Evolutionary conservation across 2,329 filamentous ascomycete genomes (phyloP).

Genomic region (Pyrenochaeta sp.): DNA sequence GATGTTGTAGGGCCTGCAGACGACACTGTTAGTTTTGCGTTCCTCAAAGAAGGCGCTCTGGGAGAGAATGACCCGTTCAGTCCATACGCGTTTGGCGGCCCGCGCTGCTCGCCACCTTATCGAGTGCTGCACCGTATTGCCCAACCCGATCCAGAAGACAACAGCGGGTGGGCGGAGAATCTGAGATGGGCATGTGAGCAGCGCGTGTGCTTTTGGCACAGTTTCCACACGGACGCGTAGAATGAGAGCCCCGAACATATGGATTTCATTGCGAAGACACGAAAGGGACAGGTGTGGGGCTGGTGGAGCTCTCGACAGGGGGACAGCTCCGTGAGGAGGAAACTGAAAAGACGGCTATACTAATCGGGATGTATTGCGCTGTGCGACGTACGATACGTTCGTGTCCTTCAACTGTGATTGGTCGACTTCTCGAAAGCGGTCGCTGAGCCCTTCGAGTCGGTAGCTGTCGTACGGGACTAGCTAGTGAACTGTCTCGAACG

Average conservation of each 20-base stretch:
- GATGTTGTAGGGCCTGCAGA: neutral
- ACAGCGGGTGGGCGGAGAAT: conserved; percentile 37
- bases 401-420: neutral
- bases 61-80: conserved; percentile 14
- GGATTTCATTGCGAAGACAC: conserved; percentile 25
- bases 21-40: neutral
- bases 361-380: neutral
- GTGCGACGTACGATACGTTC: neutral
- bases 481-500: neutral
- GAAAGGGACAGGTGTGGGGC: conserved; percentile 28
- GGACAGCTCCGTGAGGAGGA: conserved; percentile 4
- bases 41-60: conserved; percentile 9
- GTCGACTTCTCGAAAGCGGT: no score
- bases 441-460: no score
- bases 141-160: conserved; percentile 19
- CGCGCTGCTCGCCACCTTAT: conserved; percentile 24
- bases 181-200: conserved; percentile 34
- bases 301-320: conserved; percentile 9
- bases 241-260: conserved; percentile 37
- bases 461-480: neutral
- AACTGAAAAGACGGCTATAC: neutral
- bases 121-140: conserved; percentile 24
- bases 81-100: conserved; percentile 30
- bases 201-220: conserved; percentile 11
- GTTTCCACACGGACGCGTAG: conserved; percentile 22